A percentile compares a stretch with the other conserved stretches of the same genome.
Evolutionary conservation across 768 basidiomycete species (phyloP).

Genomic region (Coprinopsis cinerea): DNA sequence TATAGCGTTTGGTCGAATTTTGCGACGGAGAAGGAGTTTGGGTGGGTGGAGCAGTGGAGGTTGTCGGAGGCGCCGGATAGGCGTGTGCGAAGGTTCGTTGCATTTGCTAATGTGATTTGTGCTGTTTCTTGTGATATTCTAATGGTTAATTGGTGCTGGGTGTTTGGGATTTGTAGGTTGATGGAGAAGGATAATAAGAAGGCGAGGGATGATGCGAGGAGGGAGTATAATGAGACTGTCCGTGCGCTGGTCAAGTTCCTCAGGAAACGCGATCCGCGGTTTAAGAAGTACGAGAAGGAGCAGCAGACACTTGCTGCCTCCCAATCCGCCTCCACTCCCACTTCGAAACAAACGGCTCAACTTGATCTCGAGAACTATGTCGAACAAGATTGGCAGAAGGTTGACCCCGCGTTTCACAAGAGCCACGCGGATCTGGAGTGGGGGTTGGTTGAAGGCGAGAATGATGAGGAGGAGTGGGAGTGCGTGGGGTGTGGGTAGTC

Average conservation of each 20-base stretch:
- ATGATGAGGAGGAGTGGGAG: slow-evolving; percentile 77
- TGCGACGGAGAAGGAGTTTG: slow-evolving; percentile 79
- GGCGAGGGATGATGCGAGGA: slow-evolving; percentile 76
- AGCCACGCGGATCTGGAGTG: slow-evolving; percentile 65
- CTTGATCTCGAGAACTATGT: slow-evolving; percentile 43
- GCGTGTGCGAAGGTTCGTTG: slow-evolving; percentile 61
- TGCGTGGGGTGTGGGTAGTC: slow-evolving; percentile 92
- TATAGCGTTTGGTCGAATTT: slow-evolving; percentile 88
- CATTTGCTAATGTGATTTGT: neutral
- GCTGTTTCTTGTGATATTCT: neutral
- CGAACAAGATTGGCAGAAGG: slow-evolving; percentile 89
- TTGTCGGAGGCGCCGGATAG: slow-evolving; percentile 81
- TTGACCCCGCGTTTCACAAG: slow-evolving; percentile 27
- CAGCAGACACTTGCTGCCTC: slow-evolving; percentile 32
- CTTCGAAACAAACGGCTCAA: slow-evolving; percentile 22
- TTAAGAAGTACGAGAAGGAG: slow-evolving; percentile 59
- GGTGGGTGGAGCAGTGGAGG: slow-evolving; percentile 85
- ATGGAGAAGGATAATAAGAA: slow-evolving; percentile 98
- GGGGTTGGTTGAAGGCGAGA: slow-evolving; percentile 62
- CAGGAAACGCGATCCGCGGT: slow-evolving; percentile 86
- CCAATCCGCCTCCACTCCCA: slow-evolving; percentile 22
- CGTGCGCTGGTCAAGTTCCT: slow-evolving; percentile 72
- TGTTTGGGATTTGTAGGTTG: slow-evolving; percentile 42
- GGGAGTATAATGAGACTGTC: slow-evolving; percentile 90
- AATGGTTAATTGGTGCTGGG: no score